Evolutionary conservation across 2,329 filamentous ascomycete species (phyloP).

Genomic region (Xylariaceae sp.): DNA sequence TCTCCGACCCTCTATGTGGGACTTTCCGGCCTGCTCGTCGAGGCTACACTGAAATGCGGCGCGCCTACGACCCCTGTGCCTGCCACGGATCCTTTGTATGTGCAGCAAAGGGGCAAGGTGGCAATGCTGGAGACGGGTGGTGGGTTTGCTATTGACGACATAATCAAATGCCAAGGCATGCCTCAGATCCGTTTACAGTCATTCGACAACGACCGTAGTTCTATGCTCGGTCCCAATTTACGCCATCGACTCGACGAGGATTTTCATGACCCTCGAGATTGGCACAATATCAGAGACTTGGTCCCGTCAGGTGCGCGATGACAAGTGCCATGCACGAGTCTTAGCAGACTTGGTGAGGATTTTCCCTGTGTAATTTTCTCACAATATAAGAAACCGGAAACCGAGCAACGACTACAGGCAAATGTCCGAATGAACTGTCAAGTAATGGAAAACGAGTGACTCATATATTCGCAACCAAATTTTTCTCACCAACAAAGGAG

Average conservation of each 20-base stretch:
- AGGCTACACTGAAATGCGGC: constrained; percentile 33
- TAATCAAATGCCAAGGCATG: constrained; percentile 24
- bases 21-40: constrained; percentile 42
- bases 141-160: constrained; percentile 22
- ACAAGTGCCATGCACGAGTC: no score
- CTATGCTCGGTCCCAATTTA: constrained; percentile 6
- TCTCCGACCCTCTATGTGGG: constrained; percentile 47
- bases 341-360: no score
- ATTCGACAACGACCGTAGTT: constrained; percentile 5
- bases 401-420: no score
- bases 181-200: constrained; percentile 22
- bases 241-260: constrained; percentile 24
- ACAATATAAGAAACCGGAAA: no score
- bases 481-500: constrained; percentile 1
- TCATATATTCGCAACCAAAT: no score
- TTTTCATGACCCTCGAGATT: constrained; percentile 16
- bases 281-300: no score
- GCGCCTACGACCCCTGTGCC: constrained; percentile 1
- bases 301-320: no score
- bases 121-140: constrained; percentile 29
- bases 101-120: constrained; percentile 13
- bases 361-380: no score
- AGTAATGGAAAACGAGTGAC: no score
- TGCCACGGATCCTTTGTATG: constrained; percentile 8
- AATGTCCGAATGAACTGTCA: no score